Percentiles rank a stretch among this genome's conserved stretches.
Conservation (phyloP, 768 basidiomycete genomes). For the Macrolepiota dolichaula region DNA sequence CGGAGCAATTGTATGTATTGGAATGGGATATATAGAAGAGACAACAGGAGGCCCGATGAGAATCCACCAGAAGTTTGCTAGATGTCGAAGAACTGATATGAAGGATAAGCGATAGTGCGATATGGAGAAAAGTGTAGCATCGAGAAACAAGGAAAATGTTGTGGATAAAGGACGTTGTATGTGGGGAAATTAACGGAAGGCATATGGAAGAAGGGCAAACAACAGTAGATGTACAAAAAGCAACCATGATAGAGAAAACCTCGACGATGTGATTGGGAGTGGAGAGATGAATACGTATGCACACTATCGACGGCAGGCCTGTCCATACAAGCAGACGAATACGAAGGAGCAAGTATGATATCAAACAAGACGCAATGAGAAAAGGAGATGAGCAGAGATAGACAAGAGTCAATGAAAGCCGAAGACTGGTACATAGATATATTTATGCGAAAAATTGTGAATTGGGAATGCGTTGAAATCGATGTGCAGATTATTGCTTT, state of each 20-base stretch:
- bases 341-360: conserved; percentile 4
- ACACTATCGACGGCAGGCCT: neutral
- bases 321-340: conserved; percentile 6
- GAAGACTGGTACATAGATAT: conserved; percentile 18
- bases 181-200: conserved; percentile 1
- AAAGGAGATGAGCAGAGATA: conserved; percentile 15
- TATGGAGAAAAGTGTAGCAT: neutral
- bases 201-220: conserved; percentile 4
- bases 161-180: neutral
- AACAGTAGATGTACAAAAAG: conserved; percentile 13
- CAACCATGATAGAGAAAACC: conserved; percentile 9
- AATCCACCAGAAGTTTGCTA: conserved; percentile 13
- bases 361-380: neutral
- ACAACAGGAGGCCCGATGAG: conserved; percentile 4
- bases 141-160: neutral
- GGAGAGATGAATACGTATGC: conserved; percentile 10
- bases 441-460: conserved; percentile 15
- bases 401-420: conserved; percentile 12
- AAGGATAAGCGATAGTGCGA: conserved; percentile 7
- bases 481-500: conserved; percentile 14
- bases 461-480: conserved; percentile 11
- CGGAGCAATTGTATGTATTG: neutral
- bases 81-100: neutral
- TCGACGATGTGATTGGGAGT: neutral
- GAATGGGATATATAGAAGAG: conserved; percentile 7